Evolutionary conservation across 371 early-diverging fungal species (phyloP), one percentile per base, ranked within the genome.

Genomic region (Mortierella polycephala): DNA sequence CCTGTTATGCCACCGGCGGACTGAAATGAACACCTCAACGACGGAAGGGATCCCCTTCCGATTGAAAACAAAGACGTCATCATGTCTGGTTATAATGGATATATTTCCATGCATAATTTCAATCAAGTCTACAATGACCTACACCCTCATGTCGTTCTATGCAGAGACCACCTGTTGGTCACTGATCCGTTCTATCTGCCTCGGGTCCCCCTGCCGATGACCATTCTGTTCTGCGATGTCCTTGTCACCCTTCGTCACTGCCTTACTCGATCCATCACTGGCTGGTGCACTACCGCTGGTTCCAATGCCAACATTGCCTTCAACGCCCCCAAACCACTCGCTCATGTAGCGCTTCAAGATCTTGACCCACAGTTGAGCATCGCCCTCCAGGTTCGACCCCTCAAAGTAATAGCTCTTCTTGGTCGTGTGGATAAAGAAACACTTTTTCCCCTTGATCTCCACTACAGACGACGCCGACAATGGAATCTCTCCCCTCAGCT

Each of bases 391-490:
- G 51, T 40, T 57, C 18, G 20, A 54, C 53, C 69, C 75, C 42
- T 75, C 75, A 67, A 75, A 75, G 56, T 75, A 75, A 13, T 69
- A 69, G 56, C 75, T 75, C 75, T 75, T 75, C 52, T 65, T 69
- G 20, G 66, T 61, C 18, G 90, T 89, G 61, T 89, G 88, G 11
- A 93, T 84, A 67, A 85, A 86, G 61, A 91, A 91, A 18, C 81
- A 76, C 30, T 86, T 86, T 67, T 81, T 85, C 13, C 88, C 87
- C 64, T 89, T 89, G 12, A 87, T 52, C 80, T 91, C 90, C 1
- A 87, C 84, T 7, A 85, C 69, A 16, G 86, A 55, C 2, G 82
- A 67, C 9, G 86, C 70, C 0, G 83, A 84, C 86, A 90, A 89
- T 23, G 84, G 71, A 51, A 93, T 90, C 67, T 91, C 91, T 30